These are phyloP conservation scores for Tieghemostelium lacteum DNA, from an alignment of 78 protist species.

Conservation along the genomic window DNA sequence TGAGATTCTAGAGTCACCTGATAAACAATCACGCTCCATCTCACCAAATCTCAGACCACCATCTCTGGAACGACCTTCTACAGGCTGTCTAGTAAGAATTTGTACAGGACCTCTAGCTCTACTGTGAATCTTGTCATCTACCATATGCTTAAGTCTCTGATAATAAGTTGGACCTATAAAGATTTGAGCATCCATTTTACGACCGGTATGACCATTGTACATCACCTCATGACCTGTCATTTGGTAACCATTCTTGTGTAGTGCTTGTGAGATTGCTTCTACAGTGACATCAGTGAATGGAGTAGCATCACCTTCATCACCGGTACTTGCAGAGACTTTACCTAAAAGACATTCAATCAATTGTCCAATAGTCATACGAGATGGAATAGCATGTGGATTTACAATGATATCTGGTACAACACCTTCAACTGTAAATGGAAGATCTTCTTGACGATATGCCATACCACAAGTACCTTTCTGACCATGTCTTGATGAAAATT, in stretches of 20 bases:
- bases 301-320: constrained; percentile 93
- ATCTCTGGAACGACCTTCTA: constrained; percentile 99
- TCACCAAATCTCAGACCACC: constrained; percentile 99
- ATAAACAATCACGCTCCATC: constrained; percentile 98
- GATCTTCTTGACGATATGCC: constrained; percentile 98
- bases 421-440: constrained; percentile 98
- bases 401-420: constrained; percentile 99
- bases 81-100: constrained; percentile 98
- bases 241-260: constrained; percentile 94
- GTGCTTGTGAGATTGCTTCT: constrained; percentile 79
- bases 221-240: constrained; percentile 95
- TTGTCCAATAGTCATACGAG: constrained; percentile 99
- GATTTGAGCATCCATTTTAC: constrained; percentile 88
- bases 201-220: constrained; percentile 99
- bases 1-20: not conserved
- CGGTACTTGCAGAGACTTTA: constrained; percentile 87
- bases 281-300: constrained; percentile 98
- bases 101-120: constrained; percentile 99
- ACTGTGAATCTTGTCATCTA: constrained; percentile 99
- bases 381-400: constrained; percentile 99
- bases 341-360: constrained; percentile 98
- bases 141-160: constrained; percentile 99
- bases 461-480: constrained; percentile 99
- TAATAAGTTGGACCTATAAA: constrained; percentile 99
- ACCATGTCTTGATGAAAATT: constrained; percentile 99